Evolutionary conservation across 2,329 filamentous ascomycete genomes (phyloP).

Genomic region (Talaromyces sp.): DNA sequence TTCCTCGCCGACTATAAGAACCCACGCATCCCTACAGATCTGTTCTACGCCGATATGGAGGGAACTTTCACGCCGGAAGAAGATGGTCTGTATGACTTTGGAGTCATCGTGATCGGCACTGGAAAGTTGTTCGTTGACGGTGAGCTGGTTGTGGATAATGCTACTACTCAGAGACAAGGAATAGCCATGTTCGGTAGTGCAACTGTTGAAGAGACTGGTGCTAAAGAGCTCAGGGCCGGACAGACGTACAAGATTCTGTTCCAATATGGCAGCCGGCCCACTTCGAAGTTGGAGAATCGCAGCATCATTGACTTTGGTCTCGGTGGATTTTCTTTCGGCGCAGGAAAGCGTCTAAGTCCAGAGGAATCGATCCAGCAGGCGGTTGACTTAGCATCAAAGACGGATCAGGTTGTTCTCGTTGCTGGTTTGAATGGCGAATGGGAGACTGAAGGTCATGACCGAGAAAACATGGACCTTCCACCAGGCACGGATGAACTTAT

Average conservation of each 20-base stretch:
- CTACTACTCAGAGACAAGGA: conserved; percentile 60
- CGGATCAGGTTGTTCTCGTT: conserved; percentile 75
- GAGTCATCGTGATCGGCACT: conserved; percentile 63
- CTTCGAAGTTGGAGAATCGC: conserved; percentile 53
- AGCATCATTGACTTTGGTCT: conserved; percentile 52
- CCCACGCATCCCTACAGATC: conserved; percentile 47
- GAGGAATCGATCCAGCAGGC: conserved; percentile 63
- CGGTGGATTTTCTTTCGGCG: conserved; percentile 62
- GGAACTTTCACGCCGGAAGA: conserved; percentile 59
- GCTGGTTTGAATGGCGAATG: conserved; percentile 76
- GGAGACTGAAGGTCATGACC: conserved; percentile 71
- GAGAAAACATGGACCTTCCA: conserved; percentile 56
- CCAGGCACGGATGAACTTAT: conserved; percentile 59
- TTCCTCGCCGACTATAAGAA: conserved; percentile 55
- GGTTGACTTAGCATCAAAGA: conserved; percentile 63
- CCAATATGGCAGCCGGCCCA: conserved; percentile 59
- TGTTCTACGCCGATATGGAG: conserved; percentile 62
- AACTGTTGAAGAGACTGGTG: conserved; percentile 61
- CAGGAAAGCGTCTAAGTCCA: conserved; percentile 56
- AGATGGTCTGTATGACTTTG: conserved; percentile 61
- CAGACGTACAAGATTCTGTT: conserved; percentile 58
- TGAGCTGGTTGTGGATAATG: conserved; percentile 63
- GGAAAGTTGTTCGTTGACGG: conserved; percentile 64
- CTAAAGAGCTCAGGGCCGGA: conserved; percentile 56
- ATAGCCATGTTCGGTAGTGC: conserved; percentile 64